Evolutionary conservation across 2,329 filamentous ascomycete genomes (phyloP).

Genomic region (Botrytis deweyae): DNA sequence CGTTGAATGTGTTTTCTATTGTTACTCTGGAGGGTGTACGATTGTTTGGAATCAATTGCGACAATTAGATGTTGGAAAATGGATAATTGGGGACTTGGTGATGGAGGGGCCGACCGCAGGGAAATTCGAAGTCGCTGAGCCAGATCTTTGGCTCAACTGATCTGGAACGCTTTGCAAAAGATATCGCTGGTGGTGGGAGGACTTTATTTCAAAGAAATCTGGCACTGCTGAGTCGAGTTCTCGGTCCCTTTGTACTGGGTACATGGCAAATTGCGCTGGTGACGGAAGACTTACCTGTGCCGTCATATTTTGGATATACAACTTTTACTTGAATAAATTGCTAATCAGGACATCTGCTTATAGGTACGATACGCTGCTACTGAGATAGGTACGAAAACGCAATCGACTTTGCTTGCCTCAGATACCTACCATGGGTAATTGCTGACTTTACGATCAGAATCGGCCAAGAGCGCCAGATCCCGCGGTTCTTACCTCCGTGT

Average conservation of each 20-base stretch:
- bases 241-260: not conserved
- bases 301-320: not conserved
- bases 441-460: conserved; percentile 1
- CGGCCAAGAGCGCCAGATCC: conserved; percentile 89
- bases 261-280: not conserved
- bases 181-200: not conserved
- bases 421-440: conserved; percentile 50
- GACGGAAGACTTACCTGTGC: not conserved
- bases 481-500: conserved; percentile 99
- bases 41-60: conserved; percentile 18
- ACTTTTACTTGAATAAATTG: not conserved
- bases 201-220: not conserved
- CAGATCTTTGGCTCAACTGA: not conserved
- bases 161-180: not conserved
- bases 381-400: conserved; percentile 19
- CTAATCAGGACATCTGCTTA: not conserved
- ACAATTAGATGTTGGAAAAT: conserved; percentile 14
- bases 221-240: not conserved
- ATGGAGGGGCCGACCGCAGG: conserved; percentile 10
- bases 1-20: conserved; percentile 15
- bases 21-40: not conserved
- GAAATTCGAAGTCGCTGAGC: not conserved
- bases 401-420: not conserved
- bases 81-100: not conserved
- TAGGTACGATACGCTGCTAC: conserved; percentile 91